Base-by-base conservation (phyloP, 257 asterid species). In the Jaltomata sinuosa region DNA sequence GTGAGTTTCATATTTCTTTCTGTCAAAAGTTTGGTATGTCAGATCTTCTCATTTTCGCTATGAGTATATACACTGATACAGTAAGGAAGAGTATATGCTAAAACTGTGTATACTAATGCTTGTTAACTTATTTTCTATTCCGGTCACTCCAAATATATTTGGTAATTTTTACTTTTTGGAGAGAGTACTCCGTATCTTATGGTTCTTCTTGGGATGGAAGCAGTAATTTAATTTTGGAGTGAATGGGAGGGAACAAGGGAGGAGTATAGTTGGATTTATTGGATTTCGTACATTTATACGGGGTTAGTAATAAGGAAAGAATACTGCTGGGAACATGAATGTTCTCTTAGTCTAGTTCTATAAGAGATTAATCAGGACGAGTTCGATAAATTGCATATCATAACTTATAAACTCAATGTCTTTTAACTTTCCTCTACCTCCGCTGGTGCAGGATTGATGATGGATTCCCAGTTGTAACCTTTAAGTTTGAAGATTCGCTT, bases 401-500 rank as follows among this genome's bases (percentile, higher is more conserved):
- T 29, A 27, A n/a, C 62, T 83, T 65, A 4, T 36, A 29, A 34
- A 78, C 49, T 74, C 82, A 80, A 32, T 47, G 71, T 82, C 62
- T 32, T 22, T 81, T 79, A 64, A 87, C 61, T 65, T 67, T 45
- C 49, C 27, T 15, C 80, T 83, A 84, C 78, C 40, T 68, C 81
- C 84, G 72, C 81, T 86, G 86, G 62, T 88, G 97, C 93, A 96
- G 98, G 74, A 67, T 96, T 69, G 95, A 96, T 86, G 97, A 96
- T 84, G 97, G 91, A 79, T 96, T 96, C 90, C 99, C 99, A 85
- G 93, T 88, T 83, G 93, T 96, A 38, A 94, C 84, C 69, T 93
- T 96, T 80, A 96, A 90, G 76, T 96, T 96, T 83, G 93, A 91
- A 82, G 88, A 87, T 72, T 89, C 94, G 7, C 92, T 93, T 29